A percentile compares a stretch with the other conserved stretches of the same genome.
These are phyloP conservation scores for Sapria himalayana DNA, from an alignment of 345 rosid genomes.

Conservation along the genomic window DNA sequence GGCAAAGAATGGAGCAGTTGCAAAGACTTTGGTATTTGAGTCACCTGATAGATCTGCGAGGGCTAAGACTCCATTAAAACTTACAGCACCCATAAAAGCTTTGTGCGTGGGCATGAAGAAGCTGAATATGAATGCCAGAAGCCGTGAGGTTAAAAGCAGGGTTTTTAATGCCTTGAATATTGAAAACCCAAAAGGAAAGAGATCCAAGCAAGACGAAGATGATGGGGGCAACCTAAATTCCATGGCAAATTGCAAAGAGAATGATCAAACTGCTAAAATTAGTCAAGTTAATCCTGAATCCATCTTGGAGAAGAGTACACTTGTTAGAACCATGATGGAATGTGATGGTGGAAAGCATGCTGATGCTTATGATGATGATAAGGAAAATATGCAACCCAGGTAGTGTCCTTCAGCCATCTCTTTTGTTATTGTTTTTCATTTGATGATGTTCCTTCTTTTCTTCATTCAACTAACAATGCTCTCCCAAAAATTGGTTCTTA, in stretches of 20 bases:
- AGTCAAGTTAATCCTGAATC: too few species aligned
- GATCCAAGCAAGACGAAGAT: too few species aligned
- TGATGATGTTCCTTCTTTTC: neutral
- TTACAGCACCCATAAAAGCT: constrained; percentile 22
- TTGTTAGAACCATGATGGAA: constrained; percentile 10
- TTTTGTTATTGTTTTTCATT: constrained; percentile 4
- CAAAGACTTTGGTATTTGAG: constrained; percentile 53
- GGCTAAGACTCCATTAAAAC: constrained; percentile 32
- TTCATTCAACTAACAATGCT: neutral
- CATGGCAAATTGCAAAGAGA: too few species aligned
- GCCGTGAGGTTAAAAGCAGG: constrained; percentile 77
- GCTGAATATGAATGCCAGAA: constrained; percentile 35
- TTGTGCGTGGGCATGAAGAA: constrained; percentile 44
- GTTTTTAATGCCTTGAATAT: constrained; percentile 41
- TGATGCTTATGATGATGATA: constrained; percentile 25
- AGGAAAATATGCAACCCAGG: constrained; percentile 18
- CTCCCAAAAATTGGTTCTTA: constrained; percentile 18
- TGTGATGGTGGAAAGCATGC: constrained; percentile 36
- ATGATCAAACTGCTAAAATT: too few species aligned
- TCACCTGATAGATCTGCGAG: constrained; percentile 59
- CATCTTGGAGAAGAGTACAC: too few species aligned
- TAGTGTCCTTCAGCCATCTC: too few species aligned
- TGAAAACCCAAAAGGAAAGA: constrained; percentile 16
- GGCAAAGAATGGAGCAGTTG: constrained; percentile 20
- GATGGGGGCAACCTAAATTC: too few species aligned